Conservation (phyloP, 2,329 filamentous ascomycete species). For the Fusarium chlamydosporum region DNA sequence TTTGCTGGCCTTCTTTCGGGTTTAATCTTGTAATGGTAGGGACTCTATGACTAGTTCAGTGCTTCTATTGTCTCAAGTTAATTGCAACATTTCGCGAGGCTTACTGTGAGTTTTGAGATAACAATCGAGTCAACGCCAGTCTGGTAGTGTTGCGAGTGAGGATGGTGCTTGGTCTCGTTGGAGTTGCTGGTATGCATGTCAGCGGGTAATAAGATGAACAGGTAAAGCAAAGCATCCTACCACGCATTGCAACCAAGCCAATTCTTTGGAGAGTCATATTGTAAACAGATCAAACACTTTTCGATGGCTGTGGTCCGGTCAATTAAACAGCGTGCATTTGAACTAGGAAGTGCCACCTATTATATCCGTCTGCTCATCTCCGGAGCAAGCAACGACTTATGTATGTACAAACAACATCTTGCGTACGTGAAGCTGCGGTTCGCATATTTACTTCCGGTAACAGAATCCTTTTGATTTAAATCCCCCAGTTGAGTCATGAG, state of each 20-base stretch:
- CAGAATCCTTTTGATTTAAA: background rate
- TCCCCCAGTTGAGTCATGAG: background rate
- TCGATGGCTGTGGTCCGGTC: no score
- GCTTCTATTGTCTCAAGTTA: background rate
- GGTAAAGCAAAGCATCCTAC: background rate
- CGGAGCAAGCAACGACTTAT: background rate
- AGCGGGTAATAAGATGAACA: fast-evolving
- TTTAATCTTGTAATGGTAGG: background rate
- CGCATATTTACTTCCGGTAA: background rate
- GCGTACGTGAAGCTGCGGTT: no score
- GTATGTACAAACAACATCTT: background rate
- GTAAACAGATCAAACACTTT: fast-evolving
- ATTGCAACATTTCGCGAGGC: background rate
- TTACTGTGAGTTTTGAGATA: conserved; percentile 26
- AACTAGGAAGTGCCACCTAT: background rate
- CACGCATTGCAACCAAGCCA: background rate
- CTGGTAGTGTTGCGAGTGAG: background rate
- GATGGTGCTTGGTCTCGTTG: background rate
- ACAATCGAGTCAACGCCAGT: background rate
- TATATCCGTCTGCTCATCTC: background rate
- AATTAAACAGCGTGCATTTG: background rate
- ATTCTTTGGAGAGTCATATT: conserved; percentile 10
- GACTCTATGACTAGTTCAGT: background rate
- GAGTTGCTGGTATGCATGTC: background rate
- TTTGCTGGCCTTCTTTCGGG: conserved; percentile 11